Percentiles rank a stretch among this genome's conserved stretches.
Conservation (phyloP, 2,329 filamentous ascomycete species). For the Pezicula radicicola region DNA sequence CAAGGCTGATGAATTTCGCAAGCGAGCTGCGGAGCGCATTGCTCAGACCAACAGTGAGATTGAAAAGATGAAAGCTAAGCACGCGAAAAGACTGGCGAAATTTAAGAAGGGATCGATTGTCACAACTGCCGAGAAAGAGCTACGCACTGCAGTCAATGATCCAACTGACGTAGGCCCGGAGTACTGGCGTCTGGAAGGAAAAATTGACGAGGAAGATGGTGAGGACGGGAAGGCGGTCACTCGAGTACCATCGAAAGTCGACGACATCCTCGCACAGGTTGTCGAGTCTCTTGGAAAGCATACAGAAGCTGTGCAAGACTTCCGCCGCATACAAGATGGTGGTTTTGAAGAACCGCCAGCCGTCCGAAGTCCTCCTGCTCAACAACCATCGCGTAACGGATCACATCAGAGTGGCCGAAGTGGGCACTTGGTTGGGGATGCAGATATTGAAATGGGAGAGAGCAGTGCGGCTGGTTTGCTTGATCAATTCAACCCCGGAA, state of each 20-base stretch:
- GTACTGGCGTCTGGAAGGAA: slow-evolving; percentile 62
- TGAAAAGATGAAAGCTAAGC: slow-evolving; percentile 76
- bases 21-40: slow-evolving; percentile 70
- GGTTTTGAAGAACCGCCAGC: slow-evolving; percentile 58
- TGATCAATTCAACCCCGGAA: slow-evolving; percentile 64
- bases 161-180: slow-evolving; percentile 53
- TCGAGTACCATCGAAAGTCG: slow-evolving; percentile 47
- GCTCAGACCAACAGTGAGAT: slow-evolving; percentile 76
- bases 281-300: slow-evolving; percentile 68
- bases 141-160: slow-evolving; percentile 63
- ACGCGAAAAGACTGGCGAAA: slow-evolving; percentile 71
- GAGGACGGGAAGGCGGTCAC: slow-evolving; percentile 17
- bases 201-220: slow-evolving; percentile 47
- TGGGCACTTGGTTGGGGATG: slow-evolving; percentile 54
- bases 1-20: slow-evolving; percentile 81
- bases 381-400: slow-evolving; percentile 50
- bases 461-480: slow-evolving; percentile 60
- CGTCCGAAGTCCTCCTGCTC: slow-evolving; percentile 35
- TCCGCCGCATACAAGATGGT: slow-evolving; percentile 74
- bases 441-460: slow-evolving; percentile 61
- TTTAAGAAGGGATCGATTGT: slow-evolving; percentile 70
- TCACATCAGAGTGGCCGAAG: slow-evolving; percentile 51
- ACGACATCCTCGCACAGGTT: slow-evolving; percentile 72
- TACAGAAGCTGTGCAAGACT: slow-evolving; percentile 59
- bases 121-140: slow-evolving; percentile 70